Evolutionary conservation across 331 rosid genomes (phyloP).

Genomic region (Malus hybrid): DNA sequence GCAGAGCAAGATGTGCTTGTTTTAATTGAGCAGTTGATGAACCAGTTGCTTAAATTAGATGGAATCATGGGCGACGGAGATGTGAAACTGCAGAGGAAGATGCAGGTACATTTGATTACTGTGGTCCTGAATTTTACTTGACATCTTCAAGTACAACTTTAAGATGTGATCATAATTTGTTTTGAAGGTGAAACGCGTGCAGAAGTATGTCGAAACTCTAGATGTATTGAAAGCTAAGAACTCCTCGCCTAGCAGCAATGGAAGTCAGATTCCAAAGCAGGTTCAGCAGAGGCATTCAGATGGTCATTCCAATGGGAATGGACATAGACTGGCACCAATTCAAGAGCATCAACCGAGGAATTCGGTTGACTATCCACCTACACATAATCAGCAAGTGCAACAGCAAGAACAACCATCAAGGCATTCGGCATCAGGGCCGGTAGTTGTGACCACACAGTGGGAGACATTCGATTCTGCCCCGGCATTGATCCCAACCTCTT

Average conservation of each 20-base stretch:
- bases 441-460: conserved; percentile 85
- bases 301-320: conserved; percentile 37
- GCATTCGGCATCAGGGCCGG: conserved; percentile 44
- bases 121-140: background rate
- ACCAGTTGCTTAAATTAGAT: conserved; percentile 77
- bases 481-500: conserved; percentile 28
- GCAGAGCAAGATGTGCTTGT: conserved; percentile 64
- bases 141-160: background rate
- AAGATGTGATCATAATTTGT: background rate
- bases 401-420: conserved; percentile 23
- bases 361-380: conserved; percentile 20
- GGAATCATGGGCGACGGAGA: conserved; percentile 82
- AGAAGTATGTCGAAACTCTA: conserved; percentile 82
- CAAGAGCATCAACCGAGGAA: conserved; percentile 36
- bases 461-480: conserved; percentile 73
- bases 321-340: conserved; percentile 33
- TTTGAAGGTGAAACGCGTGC: conserved; percentile 86
- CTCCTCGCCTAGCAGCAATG: conserved; percentile 35
- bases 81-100: conserved; percentile 88
- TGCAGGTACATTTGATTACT: conserved; percentile 50
- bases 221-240: conserved; percentile 74
- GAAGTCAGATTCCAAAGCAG: conserved; percentile 22
- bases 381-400: conserved; percentile 10
- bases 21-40: conserved; percentile 80
- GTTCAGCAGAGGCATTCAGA: conserved; percentile 40